phyloP scores from a whole-genome alignment of 192 early-diverging fungal genomes.

The Backusella luteola region DNA sequence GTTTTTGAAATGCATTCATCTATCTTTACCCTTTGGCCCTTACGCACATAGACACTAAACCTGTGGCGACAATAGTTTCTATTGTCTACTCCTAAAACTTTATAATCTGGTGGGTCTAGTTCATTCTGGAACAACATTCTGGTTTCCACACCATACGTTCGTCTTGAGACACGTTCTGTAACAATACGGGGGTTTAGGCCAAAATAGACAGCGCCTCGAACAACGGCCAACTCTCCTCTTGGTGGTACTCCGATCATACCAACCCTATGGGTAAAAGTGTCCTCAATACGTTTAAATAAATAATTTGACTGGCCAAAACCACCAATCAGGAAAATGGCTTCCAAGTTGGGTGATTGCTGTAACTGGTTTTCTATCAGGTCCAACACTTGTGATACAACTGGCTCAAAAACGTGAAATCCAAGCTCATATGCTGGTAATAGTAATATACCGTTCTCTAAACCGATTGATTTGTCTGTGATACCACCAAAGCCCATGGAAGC shows the following conservation, averaged over 20 bases:
- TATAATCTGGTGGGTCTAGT: constrained; percentile 43
- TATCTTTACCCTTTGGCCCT: constrained; percentile 42
- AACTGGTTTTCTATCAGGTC: constrained; percentile 43
- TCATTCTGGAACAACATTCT: constrained; percentile 44
- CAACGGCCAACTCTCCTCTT: constrained; percentile 45
- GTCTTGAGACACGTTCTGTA: constrained; percentile 29
- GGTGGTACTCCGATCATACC: constrained; percentile 33
- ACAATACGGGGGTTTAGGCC: constrained; percentile 36
- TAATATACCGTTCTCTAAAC: constrained; percentile 41
- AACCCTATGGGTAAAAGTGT: constrained; percentile 36
- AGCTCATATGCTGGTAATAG: constrained; percentile 42
- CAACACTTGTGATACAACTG: constrained; percentile 44
- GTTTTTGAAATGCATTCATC: constrained; percentile 47
- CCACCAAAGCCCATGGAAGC: constrained; percentile 38
- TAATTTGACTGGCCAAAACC: constrained; percentile 53
- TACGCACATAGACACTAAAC: constrained; percentile 45
- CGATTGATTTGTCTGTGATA: constrained; percentile 37
- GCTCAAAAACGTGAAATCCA: constrained; percentile 47
- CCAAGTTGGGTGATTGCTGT: constrained; percentile 35
- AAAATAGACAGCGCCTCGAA: constrained; percentile 49
- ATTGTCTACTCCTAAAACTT: constrained; percentile 40
- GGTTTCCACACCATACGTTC: constrained; percentile 49
- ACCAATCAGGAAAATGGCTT: constrained; percentile 53
- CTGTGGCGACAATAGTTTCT: constrained; percentile 45
- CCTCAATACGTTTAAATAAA: constrained; percentile 42